A percentile compares a stretch with the other conserved stretches of the same genome.
phyloP scores from a whole-genome alignment of 106 monocot species.

The Cymbidium sinense region DNA sequence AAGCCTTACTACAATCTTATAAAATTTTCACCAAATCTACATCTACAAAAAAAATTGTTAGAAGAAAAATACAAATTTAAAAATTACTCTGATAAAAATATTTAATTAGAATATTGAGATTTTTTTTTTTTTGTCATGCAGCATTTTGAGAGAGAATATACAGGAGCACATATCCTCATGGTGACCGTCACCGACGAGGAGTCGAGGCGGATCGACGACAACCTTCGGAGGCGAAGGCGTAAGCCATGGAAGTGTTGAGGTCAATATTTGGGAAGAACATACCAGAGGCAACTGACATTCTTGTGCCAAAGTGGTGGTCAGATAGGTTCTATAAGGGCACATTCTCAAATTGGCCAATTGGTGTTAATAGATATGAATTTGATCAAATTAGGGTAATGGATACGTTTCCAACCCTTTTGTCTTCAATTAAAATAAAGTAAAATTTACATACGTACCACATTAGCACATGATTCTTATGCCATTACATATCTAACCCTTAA shows the following conservation, averaged over 20 bases:
- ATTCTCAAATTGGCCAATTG: constrained; percentile 85
- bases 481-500: too few species aligned
- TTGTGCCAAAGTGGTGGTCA: constrained; percentile 89
- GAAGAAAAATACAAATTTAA: neutral
- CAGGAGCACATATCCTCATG: constrained; percentile 59
- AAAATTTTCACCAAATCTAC: too few species aligned
- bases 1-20: too few species aligned
- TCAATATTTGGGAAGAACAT: constrained; percentile 54
- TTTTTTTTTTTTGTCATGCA: constrained; percentile 5
- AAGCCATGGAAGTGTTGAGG: constrained; percentile 61
- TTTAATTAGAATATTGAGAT: too few species aligned
- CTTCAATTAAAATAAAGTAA: neutral
- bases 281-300: constrained; percentile 58
- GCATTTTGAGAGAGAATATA: constrained; percentile 66
- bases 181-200: constrained; percentile 83
- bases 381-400: constrained; percentile 64
- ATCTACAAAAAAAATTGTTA: too few species aligned
- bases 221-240: constrained; percentile 33
- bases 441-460: too few species aligned
- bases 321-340: constrained; percentile 62
- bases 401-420: neutral
- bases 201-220: constrained; percentile 76
- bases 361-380: constrained; percentile 64
- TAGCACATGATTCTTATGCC: too few species aligned
- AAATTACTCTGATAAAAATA: too few species aligned